phyloP scores from a whole-genome alignment of 192 early-diverging fungal genomes.

The Rhizoclosmatium sp. region DNA sequence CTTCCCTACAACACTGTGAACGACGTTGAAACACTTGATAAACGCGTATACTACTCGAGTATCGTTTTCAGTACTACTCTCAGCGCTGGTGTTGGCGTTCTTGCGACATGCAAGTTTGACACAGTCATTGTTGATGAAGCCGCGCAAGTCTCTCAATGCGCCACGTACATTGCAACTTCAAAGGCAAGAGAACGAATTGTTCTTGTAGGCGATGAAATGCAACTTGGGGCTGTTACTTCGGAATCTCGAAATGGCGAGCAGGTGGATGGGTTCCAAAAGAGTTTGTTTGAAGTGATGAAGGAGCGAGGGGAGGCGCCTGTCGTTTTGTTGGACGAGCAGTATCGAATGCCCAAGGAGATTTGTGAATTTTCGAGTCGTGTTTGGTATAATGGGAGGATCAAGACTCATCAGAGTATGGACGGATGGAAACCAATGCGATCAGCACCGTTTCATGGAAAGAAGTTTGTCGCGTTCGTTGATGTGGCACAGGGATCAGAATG shows the following conservation, averaged over 20 bases:
- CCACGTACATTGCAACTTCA: neutral
- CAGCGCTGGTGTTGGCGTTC: neutral
- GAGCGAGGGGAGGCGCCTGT: neutral
- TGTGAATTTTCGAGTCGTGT: neutral
- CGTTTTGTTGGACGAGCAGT: conserved; percentile 14
- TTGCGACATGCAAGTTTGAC: conserved; percentile 5
- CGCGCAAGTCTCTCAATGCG: neutral
- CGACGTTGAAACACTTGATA: neutral
- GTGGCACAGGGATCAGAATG: neutral
- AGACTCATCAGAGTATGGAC: neutral
- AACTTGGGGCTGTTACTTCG: conserved; percentile 1
- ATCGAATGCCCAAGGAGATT: conserved; percentile 4
- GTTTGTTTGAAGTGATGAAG: neutral
- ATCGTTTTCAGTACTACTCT: conserved; percentile 1
- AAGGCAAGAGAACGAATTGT: neutral
- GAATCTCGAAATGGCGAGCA: no score
- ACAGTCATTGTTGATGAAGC: conserved; percentile 20
- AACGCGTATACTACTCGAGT: neutral
- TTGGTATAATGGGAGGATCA: conserved; percentile 14
- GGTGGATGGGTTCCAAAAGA: neutral
- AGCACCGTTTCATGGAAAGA: neutral
- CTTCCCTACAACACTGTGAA: neutral
- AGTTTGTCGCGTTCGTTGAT: neutral
- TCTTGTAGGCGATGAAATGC: conserved; percentile 3
- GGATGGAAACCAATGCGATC: neutral